Conservation (phyloP, 257 asterid species). For the Penstemon newberryi region DNA sequence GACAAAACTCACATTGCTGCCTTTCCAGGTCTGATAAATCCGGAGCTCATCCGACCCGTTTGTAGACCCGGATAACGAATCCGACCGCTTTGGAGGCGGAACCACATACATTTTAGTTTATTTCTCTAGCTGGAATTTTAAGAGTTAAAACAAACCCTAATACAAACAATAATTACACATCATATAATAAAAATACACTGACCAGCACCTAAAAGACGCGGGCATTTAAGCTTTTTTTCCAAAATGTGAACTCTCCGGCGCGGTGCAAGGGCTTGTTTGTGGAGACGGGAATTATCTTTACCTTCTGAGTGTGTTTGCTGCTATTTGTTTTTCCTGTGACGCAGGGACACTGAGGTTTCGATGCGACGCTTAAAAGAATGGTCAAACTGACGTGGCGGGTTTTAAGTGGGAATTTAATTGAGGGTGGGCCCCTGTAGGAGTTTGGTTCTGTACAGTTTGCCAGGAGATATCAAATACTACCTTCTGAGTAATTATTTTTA, state of each 20-base stretch:
- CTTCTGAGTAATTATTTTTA: conserved; percentile 2
- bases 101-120: conserved; percentile 64
- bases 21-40: conserved; percentile 94
- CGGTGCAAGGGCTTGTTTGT: conserved; percentile 49
- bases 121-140: conserved; percentile 32
- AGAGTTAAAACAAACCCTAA: conserved; percentile 32
- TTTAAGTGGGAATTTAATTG: conserved; percentile 25
- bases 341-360: conserved; percentile 34
- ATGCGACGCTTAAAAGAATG: conserved; percentile 51
- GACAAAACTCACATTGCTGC: conserved; percentile 72
- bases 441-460: neutral
- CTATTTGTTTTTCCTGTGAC: too few species aligned
- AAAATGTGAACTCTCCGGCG: conserved; percentile 25
- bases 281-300: neutral
- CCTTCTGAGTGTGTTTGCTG: neutral
- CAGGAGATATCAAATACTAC: conserved; percentile 3
- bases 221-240: too few species aligned
- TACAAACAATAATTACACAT: conserved; percentile 22
- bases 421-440: conserved; percentile 27
- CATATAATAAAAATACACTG: neutral
- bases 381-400: conserved; percentile 44
- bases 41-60: conserved; percentile 59
- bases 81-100: conserved; percentile 74
- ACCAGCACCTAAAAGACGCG: too few species aligned
- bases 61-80: conserved; percentile 75